Base-by-base conservation (phyloP, 352 stramenopile species). In the Peronospora destructor region DNA sequence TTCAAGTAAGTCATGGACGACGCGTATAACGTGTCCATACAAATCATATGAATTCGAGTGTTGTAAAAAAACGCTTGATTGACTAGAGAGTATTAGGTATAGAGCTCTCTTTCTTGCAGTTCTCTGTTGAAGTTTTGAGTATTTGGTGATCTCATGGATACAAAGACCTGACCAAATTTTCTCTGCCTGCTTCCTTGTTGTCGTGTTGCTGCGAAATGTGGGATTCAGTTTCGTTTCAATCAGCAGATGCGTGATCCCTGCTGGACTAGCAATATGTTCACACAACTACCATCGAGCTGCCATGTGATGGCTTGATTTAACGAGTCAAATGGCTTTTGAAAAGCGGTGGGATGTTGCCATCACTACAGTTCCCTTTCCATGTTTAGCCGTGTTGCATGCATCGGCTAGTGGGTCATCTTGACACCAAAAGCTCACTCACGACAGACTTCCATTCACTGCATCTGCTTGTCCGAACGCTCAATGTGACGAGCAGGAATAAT, bases 131-230 rank as follows among this genome's bases (percentile, higher is more conserved):
- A 26, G 4, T 26, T 3, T 0, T 6, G 23, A 1, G 23, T 6
- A 26, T 6, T 26, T 26, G 23, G 23, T 6, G 5, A 21, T 21
- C n/a, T 21, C 19, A 21, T 21, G 19, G 19, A 26, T 26, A 26
- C 23, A 26, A 26, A 6, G 4, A 3, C 23, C 4, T 26, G 23
- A 26, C 23, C 23, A 26, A 26, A 26, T 26, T 26, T 26, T 26
- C 23, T 26, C 4, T 26, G 6, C 53, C 47, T 61, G 17, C 38
- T 49, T 30, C 19, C 28, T 32, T 32, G 28, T 62, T 26, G 48
- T 62, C 12, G 9, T 43, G 54, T 61, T 57, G 54, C 54, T 61
- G 47, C 53, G 47, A 62, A 56, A 51, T 48, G 47, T 12, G 1
- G 28, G 26, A 35, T 37, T 28, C 42, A 11, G 45, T 47, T 46